Base-by-base conservation (phyloP, 176 grass and related monocot species). In the Saccharum spontaneum region DNA sequence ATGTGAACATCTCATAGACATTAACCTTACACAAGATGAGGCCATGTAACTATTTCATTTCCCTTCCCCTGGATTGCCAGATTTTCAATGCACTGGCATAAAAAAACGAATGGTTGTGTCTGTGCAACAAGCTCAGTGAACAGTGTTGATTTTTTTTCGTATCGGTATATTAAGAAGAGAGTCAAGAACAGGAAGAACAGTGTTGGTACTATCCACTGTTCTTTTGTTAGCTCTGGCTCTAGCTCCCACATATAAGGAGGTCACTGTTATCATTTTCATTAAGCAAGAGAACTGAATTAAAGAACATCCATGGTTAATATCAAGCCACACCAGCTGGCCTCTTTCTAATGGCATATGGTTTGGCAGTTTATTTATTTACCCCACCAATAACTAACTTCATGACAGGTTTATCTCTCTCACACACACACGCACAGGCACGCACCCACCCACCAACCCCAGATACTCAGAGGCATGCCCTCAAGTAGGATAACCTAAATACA, bases 1-100 rank as follows among this genome's bases (percentile, higher is more conserved):
- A 60, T 85, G 52, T 62, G 28, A 60, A 76, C 46, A 60, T 65
- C 22, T 10, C 63, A 76, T 54, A 66, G 44, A 13, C 78, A 86
- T 49, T 59, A 34, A 30, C 50, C 62, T 76, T 83, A 26, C 28
- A 41, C 22, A 82, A 48, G 77, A 13, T 28, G n/a, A 41, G 18
- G 46, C 26, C 7, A 4, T 13, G 12, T 65, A 43, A 20, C 79
- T 85, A 74, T 22, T 80, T 43, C 31, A 71, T 2, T 34, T 52
- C 38, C 45, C 13, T 57, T 34, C 37, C 38, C 45, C 13, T 57
- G 12, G n/a, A 59, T 59, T 57, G 3, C 20, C 67, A 78, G 14
- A 79, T 39, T n/a, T 79, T 46, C 66, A 54, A 57, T 37, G 67
- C 28, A 76, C 40, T 30, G 45, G 33, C 55, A 48, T 73, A 38